Evolutionary conservation across 495 filamentous ascomycete species (phyloP), one percentile per base, ranked within the genome.

Genomic region (Xylaria nigripes): DNA sequence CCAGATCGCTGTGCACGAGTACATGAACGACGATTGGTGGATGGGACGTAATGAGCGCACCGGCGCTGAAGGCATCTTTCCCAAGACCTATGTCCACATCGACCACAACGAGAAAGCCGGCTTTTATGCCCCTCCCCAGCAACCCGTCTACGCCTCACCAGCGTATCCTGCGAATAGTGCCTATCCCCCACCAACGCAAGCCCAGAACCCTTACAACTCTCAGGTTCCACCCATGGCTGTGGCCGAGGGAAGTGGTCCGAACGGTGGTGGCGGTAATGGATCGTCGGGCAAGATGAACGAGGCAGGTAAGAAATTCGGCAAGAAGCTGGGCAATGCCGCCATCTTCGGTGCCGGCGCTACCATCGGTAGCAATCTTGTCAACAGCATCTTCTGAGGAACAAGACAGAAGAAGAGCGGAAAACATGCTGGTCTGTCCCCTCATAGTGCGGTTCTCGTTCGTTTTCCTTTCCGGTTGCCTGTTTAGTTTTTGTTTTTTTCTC

Each of bases 11-110:
- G 85, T 98, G 23, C 75, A 80, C 45, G 87, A 95, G 66, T 89
- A 96, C 70, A 89, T 94, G 82, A 97, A 96, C 61, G 82, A 81
- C 18, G 93, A 98, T 63, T 98, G 93, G 94, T 95, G 90, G 90
- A 83, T 87, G 72, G 93, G 93, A 50, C 81, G 81, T 23, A 90
- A 93, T 67, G 71, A 81, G 58, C 83, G 87, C 12, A 95, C 88
- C 15, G 86, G 84, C 29, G 67, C 79, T 57, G 86, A 92, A 69
- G 93, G 93, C 50, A 90, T 96, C 61, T 96, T 98, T 77, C 92
- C 93, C 19, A 77, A 82, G 43, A 85, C 76, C 64, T 96, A 96
- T 57, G 92, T 98, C n/a, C 80, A 80, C 44, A 73, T 85, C 21
- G 62, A 73, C 48, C 52, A 63, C 12, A 60, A 51, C 50, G 57